Evolutionary conservation across 768 basidiomycete genomes (phyloP), one percentile per base, ranked within the genome.

Genomic region (Guyanaporus albipodus): DNA sequence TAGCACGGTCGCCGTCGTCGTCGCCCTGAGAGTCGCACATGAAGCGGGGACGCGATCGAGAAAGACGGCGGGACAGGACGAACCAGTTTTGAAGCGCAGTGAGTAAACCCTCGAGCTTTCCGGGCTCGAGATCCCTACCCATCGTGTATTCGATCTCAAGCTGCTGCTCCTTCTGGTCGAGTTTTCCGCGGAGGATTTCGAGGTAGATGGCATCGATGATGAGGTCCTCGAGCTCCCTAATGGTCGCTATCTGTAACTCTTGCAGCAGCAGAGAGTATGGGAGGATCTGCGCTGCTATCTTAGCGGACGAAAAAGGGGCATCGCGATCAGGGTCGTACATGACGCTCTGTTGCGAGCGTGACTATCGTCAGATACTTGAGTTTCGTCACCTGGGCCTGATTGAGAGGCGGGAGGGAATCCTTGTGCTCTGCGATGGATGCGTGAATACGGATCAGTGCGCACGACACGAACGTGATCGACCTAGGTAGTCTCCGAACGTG

Each of bases 161-260:
- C 54, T 91, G 85, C 53, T 83, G 80, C 56, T 89, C 79, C 63
- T 90, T 89, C 68, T 97, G 95, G 67, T 97, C 92, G 39, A 99
- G 83, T 61, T 90, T 92, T 9, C 92, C 95, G 40, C 82, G 82
- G 29, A 99, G 75, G 31, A 96, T 73, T 63, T 91, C 87, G 32
- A 89, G 81, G 68, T 97, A 98, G 66, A 97, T 93, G 10, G 88
- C 88, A 59, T 97, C 93, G 65, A 99, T 98, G 62, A 98, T 89
- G 53, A 97, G 81, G 67, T 97, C 94, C 66, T 99, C 95, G 3
- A 99, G 82, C 46, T 88, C 88, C 44, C 94, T 85, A 48, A 94
- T 81, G 6, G 79, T 83, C 4, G 82, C 74, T 66, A 95, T 76
- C 39, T 90, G 79, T 17, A 99, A 77, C 4, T 77, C 71, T 41